A percentile compares a stretch with the other conserved stretches of the same genome.
Evolutionary conservation across 169 alveolate genomes (phyloP).

Genomic region (Cryptosporidium canis): DNA sequence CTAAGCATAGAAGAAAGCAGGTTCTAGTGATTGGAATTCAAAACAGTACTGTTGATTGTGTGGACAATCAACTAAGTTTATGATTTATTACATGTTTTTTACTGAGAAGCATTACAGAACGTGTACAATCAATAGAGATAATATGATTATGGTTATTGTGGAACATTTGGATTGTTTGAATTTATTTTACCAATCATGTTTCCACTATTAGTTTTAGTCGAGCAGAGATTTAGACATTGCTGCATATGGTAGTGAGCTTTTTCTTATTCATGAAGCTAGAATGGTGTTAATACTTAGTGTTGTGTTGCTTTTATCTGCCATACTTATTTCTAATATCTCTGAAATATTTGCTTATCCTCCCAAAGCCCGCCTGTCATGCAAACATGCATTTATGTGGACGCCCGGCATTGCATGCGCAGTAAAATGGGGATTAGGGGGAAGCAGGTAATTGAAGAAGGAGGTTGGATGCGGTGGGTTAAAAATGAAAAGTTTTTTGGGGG

Average conservation of each 20-base stretch:
- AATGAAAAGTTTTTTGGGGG: not conserved
- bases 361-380: not conserved
- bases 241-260: no score
- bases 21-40: not conserved
- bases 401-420: not conserved
- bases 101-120: no score
- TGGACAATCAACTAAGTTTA: no score
- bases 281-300: not conserved
- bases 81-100: no score
- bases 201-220: no score
- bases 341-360: not conserved
- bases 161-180: no score
- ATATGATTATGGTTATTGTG: no score
- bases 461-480: not conserved
- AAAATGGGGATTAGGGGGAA: not conserved
- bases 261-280: no score
- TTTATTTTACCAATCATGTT: no score
- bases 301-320: not conserved
- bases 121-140: no score
- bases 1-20: not conserved
- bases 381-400: slow-evolving; percentile 20
- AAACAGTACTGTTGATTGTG: not conserved
- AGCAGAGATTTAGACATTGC: no score
- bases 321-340: not conserved
- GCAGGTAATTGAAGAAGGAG: not conserved